Base-by-base conservation (phyloP, 31 red algal species). In the Porphyra umbilicalis region DNA sequence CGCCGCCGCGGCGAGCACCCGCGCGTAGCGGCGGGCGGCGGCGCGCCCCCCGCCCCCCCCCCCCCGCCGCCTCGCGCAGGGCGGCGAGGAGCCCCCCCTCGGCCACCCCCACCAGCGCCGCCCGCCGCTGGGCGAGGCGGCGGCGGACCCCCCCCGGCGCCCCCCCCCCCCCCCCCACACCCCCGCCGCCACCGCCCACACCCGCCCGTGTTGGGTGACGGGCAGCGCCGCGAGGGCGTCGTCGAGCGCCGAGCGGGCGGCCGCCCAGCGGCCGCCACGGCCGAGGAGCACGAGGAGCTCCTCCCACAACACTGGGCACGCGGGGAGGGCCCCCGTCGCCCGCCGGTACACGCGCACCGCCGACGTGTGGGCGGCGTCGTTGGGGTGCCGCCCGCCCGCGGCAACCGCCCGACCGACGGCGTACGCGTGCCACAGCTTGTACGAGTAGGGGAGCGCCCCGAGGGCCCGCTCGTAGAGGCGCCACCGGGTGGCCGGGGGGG, bases 401-500 rank as follows among this genome's bases (percentile, higher is more conserved):
- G 79, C 78, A 35, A 79, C 81, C 30, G 83, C 77, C 35, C 87
- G 83, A 15, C 79, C 57, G 44, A 75, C 18, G 0, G 80, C 75
- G 79, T 97, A 97, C 40, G 75, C 40, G 75, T 82, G 85, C 95
- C 95, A 97, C 25, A 97, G 84, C 81, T 97, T 97, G 84, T 97
- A 97, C 79, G 85, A 86, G 33, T 86, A 85, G 20, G 95, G 95
- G 33, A 97, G 80, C 9, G 90, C 82, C 0, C 88, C 90, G n/a
- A 97, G 82, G 75, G 90, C 87, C 0, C 90, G 85, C 86, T 97
- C 95, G 82, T 94, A 93, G 6, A 97, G 76, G 6, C 68, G 37
- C 81, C 91, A 97, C 11, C 88, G 40, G 33, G 77, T 36, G 37
- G 81, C 36, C 1, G 79, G 80, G 9, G 39, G 25, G 75, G 80